Evolutionary conservation across 768 basidiomycete species (phyloP).

Genomic region (Phaeotremella skinneri): DNA sequence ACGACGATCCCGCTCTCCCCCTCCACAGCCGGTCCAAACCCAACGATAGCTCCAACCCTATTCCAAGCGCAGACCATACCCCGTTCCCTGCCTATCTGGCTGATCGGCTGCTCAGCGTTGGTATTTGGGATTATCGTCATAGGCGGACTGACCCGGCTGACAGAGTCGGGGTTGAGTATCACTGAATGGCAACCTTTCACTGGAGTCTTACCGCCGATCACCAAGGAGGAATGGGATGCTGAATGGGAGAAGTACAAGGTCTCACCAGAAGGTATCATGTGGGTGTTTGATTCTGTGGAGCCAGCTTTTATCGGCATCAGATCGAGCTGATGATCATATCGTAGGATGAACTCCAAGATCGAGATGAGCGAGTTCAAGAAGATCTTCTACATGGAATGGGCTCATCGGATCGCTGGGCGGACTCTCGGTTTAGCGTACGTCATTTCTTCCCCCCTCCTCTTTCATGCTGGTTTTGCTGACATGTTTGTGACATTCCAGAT

Average conservation of each 20-base stretch:
- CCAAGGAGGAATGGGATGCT: slow-evolving; percentile 69
- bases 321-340: slow-evolving; percentile 16
- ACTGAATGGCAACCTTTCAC: slow-evolving; percentile 96
- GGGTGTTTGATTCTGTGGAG: slow-evolving; percentile 50
- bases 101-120: slow-evolving; percentile 75
- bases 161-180: slow-evolving; percentile 95
- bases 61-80: slow-evolving; percentile 51
- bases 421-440: slow-evolving; percentile 54
- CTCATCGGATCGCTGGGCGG: slow-evolving; percentile 88
- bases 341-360: slow-evolving; percentile 83
- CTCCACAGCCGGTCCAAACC: background rate
- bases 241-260: slow-evolving; percentile 90
- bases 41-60: background rate
- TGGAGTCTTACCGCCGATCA: slow-evolving; percentile 80
- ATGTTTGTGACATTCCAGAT: slow-evolving; percentile 54
- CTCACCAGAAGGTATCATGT: slow-evolving; percentile 96
- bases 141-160: slow-evolving; percentile 92
- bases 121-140: slow-evolving; percentile 92
- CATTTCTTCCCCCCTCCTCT: background rate
- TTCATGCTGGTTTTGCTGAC: slow-evolving; percentile 40
- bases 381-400: slow-evolving; percentile 99
- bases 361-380: slow-evolving; percentile 86
- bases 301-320: background rate
- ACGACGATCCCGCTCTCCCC: background rate
- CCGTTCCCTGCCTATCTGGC: slow-evolving; percentile 67